phyloP scores from a whole-genome alignment of 2,329 filamentous ascomycete species.

The Xylariaceae sp. region DNA sequence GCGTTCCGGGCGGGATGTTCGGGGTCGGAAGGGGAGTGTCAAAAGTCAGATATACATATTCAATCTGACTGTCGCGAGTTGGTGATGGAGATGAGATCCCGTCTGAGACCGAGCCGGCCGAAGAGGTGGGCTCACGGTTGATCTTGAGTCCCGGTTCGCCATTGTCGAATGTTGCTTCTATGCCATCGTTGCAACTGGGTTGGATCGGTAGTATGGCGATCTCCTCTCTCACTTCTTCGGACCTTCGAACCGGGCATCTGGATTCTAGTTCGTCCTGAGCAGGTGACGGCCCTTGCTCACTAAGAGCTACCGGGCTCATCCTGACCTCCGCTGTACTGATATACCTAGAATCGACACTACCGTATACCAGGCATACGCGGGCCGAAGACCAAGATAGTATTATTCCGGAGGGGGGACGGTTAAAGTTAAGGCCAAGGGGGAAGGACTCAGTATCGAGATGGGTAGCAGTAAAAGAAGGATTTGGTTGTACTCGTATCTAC shows the following conservation, averaged over 20 bases:
- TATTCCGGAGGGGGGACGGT: no score
- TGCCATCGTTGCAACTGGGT: not conserved
- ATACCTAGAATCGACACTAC: not conserved
- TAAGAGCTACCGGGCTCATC: constrained; percentile 10
- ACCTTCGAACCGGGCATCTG: not conserved
- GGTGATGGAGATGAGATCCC: not conserved
- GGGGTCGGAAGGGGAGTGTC: constrained; percentile 52
- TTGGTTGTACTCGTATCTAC: no score
- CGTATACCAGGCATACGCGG: not conserved
- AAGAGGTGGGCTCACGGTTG: not conserved
- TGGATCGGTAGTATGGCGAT: not conserved
- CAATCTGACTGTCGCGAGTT: constrained; percentile 33
- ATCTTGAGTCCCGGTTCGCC: not conserved
- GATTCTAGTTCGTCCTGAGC: not conserved
- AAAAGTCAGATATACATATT: constrained; percentile 57
- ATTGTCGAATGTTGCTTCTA: not conserved
- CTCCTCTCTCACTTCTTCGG: not conserved
- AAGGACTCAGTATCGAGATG: no score
- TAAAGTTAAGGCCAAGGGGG: no score
- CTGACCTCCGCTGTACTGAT: not conserved
- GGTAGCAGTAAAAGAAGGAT: no score
- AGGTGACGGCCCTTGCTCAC: not conserved
- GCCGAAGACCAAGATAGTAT: no score
- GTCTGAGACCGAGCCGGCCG: not conserved
- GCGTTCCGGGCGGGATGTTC: constrained; percentile 25